phyloP scores from a whole-genome alignment of 139 green algal species.

The Closterium sp. region DNA sequence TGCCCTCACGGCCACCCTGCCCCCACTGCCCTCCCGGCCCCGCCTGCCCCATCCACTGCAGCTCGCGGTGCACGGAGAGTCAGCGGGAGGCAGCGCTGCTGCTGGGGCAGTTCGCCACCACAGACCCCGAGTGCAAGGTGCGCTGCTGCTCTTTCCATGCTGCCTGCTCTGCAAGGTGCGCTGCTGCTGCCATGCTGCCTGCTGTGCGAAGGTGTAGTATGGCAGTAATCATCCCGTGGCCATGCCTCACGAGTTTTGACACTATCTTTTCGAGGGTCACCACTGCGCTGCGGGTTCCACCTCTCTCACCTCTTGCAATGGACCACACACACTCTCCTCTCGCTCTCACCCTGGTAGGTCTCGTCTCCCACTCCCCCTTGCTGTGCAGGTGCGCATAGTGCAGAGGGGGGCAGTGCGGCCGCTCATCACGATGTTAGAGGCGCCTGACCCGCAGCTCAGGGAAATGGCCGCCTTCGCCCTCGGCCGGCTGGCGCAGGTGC shows the following conservation, averaged over 20 bases:
- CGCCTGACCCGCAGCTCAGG: constrained; percentile 72
- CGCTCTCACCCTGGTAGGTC: not conserved
- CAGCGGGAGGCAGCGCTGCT: constrained; percentile 94
- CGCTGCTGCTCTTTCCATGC: not conserved
- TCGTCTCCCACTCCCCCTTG: not conserved
- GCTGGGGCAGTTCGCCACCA: constrained; percentile 95
- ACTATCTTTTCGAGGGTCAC: not conserved
- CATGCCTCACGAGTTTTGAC: not conserved
- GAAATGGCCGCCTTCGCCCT: constrained; percentile 99
- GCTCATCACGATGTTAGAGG: constrained; percentile 91
- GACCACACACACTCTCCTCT: not conserved
- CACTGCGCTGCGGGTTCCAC: not conserved
- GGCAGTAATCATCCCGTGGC: not conserved
- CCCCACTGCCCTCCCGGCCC: not conserved
- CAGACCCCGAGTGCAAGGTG: constrained; percentile 59
- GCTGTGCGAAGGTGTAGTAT: not conserved
- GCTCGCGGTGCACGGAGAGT: constrained; percentile 76
- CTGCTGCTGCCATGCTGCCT: not conserved
- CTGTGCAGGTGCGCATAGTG: constrained; percentile 70
- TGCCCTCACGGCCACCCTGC: not conserved
- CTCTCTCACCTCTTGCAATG: not conserved
- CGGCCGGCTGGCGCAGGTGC: constrained; percentile 74
- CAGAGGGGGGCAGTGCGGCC: constrained; percentile 90
- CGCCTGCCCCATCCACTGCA: constrained; percentile 51
- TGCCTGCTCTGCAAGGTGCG: too few species aligned